Evolutionary conservation across 495 filamentous ascomycete genomes (phyloP).

Genomic region (Astrocystis sublimbata): DNA sequence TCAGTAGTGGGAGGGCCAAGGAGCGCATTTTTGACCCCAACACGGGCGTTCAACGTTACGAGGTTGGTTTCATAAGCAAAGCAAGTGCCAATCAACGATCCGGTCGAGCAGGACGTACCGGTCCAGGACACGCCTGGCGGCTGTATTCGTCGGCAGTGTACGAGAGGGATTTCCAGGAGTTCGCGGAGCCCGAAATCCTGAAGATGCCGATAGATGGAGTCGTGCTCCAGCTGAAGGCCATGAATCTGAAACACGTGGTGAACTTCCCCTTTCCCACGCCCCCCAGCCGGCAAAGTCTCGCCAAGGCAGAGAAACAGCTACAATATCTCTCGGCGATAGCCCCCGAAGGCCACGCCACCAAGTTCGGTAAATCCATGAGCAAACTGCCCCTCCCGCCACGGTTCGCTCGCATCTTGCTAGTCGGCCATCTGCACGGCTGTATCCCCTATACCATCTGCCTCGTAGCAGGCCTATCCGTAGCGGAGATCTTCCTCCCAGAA

Average conservation of each 20-base stretch:
- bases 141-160: conserved; percentile 94
- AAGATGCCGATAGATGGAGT: conserved; percentile 91
- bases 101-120: conserved; percentile 93
- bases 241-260: conserved; percentile 86
- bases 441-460: conserved; percentile 86
- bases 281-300: conserved; percentile 75
- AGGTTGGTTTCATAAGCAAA: conserved; percentile 96
- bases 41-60: conserved; percentile 93
- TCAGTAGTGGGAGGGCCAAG: conserved; percentile 72
- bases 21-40: conserved; percentile 80
- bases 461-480: conserved; percentile 83
- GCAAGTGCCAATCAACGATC: conserved; percentile 91
- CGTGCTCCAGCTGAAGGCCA: conserved; percentile 91
- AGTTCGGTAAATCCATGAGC: conserved; percentile 75
- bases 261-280: conserved; percentile 98
- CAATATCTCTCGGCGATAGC: conserved; percentile 70
- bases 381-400: conserved; percentile 87
- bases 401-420: conserved; percentile 84
- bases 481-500: conserved; percentile 84
- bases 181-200: conserved; percentile 84
- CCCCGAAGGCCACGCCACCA: conserved; percentile 70
- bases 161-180: conserved; percentile 85
- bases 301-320: conserved; percentile 83
- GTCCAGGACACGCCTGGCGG: conserved; percentile 92
- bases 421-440: conserved; percentile 81